These are phyloP conservation scores for Ogataea neopini DNA, from an alignment of 805 yeast genomes.

Conservation along the genomic window DNA sequence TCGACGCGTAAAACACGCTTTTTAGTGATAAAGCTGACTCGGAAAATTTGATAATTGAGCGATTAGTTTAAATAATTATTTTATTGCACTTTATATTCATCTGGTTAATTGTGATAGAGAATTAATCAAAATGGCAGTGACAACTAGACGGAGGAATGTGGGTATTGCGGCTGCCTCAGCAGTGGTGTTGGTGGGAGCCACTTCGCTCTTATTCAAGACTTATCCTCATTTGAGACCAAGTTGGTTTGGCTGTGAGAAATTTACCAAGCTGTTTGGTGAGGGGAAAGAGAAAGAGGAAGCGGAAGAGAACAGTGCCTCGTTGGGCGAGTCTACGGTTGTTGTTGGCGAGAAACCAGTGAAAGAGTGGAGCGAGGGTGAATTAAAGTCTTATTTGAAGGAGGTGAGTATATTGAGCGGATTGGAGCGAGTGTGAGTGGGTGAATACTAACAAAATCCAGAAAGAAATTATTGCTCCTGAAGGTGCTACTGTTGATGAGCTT, in stretches of 20 bases:
- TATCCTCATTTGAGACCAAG: conserved; percentile 47
- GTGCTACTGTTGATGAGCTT: conserved; percentile 47
- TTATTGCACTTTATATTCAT: neutral
- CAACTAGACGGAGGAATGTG: conserved; percentile 27
- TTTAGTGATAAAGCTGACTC: conserved; percentile 5
- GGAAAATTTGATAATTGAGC: conserved; percentile 1
- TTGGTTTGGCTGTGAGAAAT: conserved; percentile 8
- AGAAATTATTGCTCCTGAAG: conserved; percentile 47
- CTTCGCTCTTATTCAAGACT: conserved; percentile 44
- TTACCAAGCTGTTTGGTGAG: conserved; percentile 5
- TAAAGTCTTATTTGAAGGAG: conserved; percentile 39
- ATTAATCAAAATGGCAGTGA: conserved; percentile 18
- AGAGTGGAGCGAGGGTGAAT: conserved; percentile 39
- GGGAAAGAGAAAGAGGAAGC: too few relatives aligned
- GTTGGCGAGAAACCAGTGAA: conserved; percentile 18
- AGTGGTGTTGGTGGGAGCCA: conserved; percentile 44
- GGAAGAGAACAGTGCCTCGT: too few relatives aligned
- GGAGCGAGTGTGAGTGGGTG: too few relatives aligned
- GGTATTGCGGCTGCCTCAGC: conserved; percentile 45
- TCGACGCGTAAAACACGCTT: conserved; percentile 8
- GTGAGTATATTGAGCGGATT: too few relatives aligned
- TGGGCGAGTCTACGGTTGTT: conserved; percentile 32
- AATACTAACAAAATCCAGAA: conserved; percentile 37
- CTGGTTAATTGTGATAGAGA: neutral
- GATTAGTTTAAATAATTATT: conserved; percentile 2